phyloP scores from a whole-genome alignment of 495 filamentous ascomycete genomes.

The Penicillium herquei region DNA sequence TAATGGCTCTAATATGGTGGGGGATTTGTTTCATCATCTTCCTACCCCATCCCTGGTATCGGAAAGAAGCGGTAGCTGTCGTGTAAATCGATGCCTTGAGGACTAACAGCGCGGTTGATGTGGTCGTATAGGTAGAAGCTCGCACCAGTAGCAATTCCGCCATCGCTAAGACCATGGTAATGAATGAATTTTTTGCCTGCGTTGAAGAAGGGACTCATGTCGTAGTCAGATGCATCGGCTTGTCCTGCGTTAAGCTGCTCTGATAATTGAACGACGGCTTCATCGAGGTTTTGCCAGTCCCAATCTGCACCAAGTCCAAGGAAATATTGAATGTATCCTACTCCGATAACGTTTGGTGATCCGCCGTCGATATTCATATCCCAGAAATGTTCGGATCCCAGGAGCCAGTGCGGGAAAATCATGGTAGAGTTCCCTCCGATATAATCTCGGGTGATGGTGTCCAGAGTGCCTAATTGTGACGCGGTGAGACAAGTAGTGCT shows the following conservation, averaged over 20 bases:
- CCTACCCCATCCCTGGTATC: conserved; percentile 42
- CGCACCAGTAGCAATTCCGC: conserved; percentile 11
- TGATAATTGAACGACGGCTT: conserved; percentile 23
- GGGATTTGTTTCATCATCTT: background rate
- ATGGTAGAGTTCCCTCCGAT: conserved; percentile 24
- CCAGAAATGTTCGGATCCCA: conserved; percentile 1
- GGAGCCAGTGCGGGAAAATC: background rate
- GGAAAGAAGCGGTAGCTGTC: conserved; percentile 39
- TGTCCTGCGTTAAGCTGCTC: conserved; percentile 32
- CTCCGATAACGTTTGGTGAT: background rate
- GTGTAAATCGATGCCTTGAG: conserved; percentile 16
- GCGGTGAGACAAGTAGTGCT: conserved; percentile 42
- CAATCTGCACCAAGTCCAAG: conserved; percentile 6
- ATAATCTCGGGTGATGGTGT: conserved; percentile 46
- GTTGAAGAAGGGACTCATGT: conserved; percentile 45
- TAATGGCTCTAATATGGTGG: background rate
- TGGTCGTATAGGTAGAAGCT: conserved; percentile 21
- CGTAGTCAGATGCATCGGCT: conserved; percentile 46
- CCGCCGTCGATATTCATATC: background rate
- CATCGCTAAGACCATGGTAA: conserved; percentile 55
- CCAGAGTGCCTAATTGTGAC: conserved; percentile 47
- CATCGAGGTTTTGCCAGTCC: conserved; percentile 7
- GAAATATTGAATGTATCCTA: conserved; percentile 15
- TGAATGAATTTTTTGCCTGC: conserved; percentile 54
- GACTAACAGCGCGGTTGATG: background rate